Base-by-base conservation (phyloP, 441 rosid genomes). In the Manihot esculenta region DNA sequence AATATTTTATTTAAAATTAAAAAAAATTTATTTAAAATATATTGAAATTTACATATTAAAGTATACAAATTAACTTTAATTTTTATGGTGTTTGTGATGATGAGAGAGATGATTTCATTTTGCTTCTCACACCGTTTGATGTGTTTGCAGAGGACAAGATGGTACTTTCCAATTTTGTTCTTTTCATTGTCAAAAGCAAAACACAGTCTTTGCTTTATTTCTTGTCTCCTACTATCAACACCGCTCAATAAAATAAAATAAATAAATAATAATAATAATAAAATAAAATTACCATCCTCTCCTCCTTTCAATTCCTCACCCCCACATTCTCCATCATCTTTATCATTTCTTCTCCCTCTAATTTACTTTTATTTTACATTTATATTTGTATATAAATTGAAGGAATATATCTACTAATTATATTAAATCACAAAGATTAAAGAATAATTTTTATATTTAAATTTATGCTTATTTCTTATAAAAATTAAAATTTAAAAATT, bases 91-190 rank as follows among this genome's bases (percentile, higher is more conserved):
- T 64, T 47, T 47, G 38, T 21, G 51, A 4, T 12, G 50, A 58
- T 7, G 11, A 1, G 30, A 10, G 65, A 23, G 26, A 56, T 7
- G 73, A 38, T 63, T 77, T 62, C 35, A 30, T 72, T 64, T 76
- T 48, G 61, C 14, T 35, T 14, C 8, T 49, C 53, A 45, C n/a
- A n/a, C 24, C 26, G 62, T 71, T 71, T 64, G 79, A 70, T 69
- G 56, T 71, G 78, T 79, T 80, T 77, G 77, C 35, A 69, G 74
- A 79, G 81, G 86, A 83, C 85, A 82, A 80, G 79, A 76, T 80
- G 83, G 93, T 79, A 83, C 84, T 88, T 82, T 79, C 66, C 20
- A 15, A 45, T 70, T 78, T 85, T 82, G 84, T 79, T 78, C 69
- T 84, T 79, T 81, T 80, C 55, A 30, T 70, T 75, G 85, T 77